phyloP scores from a whole-genome alignment of 441 rosid genomes.

The Adansonia rubrostipa region DNA sequence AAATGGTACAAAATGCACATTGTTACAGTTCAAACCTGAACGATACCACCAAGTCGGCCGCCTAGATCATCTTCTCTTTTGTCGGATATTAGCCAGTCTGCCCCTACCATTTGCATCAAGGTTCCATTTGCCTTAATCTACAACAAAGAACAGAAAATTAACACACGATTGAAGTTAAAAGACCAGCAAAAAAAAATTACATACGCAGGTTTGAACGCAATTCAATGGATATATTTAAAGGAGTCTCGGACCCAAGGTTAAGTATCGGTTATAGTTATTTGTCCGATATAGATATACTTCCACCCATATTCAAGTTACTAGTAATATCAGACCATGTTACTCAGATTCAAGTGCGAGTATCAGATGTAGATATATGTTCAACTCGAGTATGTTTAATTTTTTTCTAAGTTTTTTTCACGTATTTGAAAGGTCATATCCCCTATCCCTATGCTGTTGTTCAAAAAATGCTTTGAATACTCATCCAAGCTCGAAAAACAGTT shows the following conservation, averaged over 20 bases:
- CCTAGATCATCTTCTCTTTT: slow-evolving; percentile 77
- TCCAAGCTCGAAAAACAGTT: no score
- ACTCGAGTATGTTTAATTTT: no score
- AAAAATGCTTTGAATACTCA: no score
- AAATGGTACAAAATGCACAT: neutral
- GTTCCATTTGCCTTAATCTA: slow-evolving; percentile 76
- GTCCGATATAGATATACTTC: no score
- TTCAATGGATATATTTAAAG: neutral
- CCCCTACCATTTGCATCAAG: slow-evolving; percentile 86
- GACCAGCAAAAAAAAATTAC: neutral
- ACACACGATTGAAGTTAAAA: slow-evolving; percentile 3
- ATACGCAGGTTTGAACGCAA: neutral
- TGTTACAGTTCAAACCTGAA: slow-evolving; percentile 55
- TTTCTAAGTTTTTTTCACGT: no score
- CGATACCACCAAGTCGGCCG: slow-evolving; percentile 65
- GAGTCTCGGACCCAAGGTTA: no score
- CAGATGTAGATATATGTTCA: neutral
- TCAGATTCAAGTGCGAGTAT: neutral
- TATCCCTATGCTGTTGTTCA: no score
- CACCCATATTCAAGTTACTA: no score
- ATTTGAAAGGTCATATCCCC: no score
- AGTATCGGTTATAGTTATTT: no score
- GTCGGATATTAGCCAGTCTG: slow-evolving; percentile 86
- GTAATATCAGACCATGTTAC: neutral
- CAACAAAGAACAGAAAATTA: neutral